Evolutionary conservation across 192 early-diverging fungal genomes (phyloP).

Genomic region (Coemansia guatemalensis): DNA sequence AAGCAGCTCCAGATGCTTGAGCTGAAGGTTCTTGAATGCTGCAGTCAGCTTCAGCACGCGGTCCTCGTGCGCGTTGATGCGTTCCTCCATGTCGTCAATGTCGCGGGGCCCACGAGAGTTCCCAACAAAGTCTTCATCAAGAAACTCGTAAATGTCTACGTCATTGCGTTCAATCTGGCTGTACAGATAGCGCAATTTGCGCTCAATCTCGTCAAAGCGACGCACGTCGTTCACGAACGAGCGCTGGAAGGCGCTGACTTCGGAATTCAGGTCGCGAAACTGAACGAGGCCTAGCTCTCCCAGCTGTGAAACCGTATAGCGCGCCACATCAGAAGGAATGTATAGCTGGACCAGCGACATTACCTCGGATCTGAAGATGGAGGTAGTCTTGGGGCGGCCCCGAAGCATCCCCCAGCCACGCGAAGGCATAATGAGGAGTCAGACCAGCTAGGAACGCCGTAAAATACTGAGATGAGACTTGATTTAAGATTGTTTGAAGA

Average conservation of each 20-base stretch:
- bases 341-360: slow-evolving; percentile 96
- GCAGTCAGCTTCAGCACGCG: slow-evolving; percentile 84
- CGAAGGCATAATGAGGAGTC: slow-evolving; percentile 23
- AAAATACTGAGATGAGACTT: not conserved
- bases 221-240: slow-evolving; percentile 94
- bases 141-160: slow-evolving; percentile 57
- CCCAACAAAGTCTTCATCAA: slow-evolving; percentile 55
- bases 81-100: slow-evolving; percentile 89
- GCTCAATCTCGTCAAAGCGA: slow-evolving; percentile 95
- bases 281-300: slow-evolving; percentile 94
- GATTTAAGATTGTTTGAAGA: not conserved
- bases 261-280: slow-evolving; percentile 93
- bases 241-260: slow-evolving; percentile 95
- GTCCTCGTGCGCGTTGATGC: slow-evolving; percentile 76
- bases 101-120: slow-evolving; percentile 78
- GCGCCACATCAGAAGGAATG: slow-evolving; percentile 92
- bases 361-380: slow-evolving; percentile 88
- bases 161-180: slow-evolving; percentile 76
- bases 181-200: slow-evolving; percentile 89
- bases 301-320: slow-evolving; percentile 87
- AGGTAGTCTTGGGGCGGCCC: slow-evolving; percentile 47
- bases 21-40: slow-evolving; percentile 84
- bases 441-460: not conserved
- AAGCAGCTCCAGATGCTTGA: slow-evolving; percentile 82
- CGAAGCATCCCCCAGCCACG: slow-evolving; percentile 47